These are phyloP conservation scores for Botrytis porri DNA, from an alignment of 2,329 filamentous ascomycete genomes.

Conservation along the genomic window DNA sequence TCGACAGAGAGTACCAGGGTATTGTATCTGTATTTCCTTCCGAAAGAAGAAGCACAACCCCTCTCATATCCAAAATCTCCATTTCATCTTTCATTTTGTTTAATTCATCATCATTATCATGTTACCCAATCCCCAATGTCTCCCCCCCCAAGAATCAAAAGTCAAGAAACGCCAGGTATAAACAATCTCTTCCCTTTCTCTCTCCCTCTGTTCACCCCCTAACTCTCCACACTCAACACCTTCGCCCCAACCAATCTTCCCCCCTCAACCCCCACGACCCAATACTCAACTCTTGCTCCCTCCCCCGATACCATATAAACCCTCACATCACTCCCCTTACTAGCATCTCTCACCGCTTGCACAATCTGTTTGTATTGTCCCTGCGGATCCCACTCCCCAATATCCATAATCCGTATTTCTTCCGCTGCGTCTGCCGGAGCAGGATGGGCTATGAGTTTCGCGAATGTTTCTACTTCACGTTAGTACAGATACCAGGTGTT, in stretches of 20 bases:
- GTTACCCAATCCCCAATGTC: not conserved
- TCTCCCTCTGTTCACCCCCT: not conserved
- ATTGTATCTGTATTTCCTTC: not conserved
- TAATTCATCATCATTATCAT: not conserved
- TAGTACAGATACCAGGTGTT: not conserved
- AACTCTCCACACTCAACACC: conserved; percentile 18
- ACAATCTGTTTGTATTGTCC: conserved; percentile 68
- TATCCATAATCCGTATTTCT: conserved; percentile 62
- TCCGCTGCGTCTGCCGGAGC: conserved; percentile 46
- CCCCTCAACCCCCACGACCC: conserved; percentile 64
- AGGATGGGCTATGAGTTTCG: conserved; percentile 60
- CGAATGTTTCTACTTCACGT: conserved; percentile 61
- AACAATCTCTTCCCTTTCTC: not conserved
- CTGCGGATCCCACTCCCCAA: conserved; percentile 68
- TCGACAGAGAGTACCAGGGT: not conserved
- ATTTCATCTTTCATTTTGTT: not conserved
- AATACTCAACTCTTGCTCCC: conserved; percentile 71
- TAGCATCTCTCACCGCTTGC: conserved; percentile 64
- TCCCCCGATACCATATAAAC: conserved; percentile 69
- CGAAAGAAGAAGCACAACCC: not conserved
- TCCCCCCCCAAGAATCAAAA: not conserved
- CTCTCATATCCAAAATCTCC: not conserved
- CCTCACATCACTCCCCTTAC: conserved; percentile 62
- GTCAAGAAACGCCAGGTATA: conserved; percentile 9
- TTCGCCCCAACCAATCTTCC: conserved; percentile 35